phyloP scores from a whole-genome alignment of 2,329 filamentous ascomycete species.

The Thelonectria olida region DNA sequence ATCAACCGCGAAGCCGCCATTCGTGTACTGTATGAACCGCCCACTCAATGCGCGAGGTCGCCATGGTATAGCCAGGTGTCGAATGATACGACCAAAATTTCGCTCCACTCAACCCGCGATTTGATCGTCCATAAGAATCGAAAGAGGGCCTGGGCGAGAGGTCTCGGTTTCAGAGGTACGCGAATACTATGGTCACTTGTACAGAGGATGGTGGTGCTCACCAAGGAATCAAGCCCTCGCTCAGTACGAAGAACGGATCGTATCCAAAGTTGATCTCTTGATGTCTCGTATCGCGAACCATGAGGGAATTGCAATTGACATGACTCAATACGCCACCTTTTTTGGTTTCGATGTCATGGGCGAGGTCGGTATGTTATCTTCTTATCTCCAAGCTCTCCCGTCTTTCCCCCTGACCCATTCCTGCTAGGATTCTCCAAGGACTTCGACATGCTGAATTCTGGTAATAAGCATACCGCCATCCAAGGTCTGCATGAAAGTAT shows the following conservation, averaged over 20 bases:
- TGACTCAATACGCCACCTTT: slow-evolving; percentile 2
- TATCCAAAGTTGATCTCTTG: slow-evolving; percentile 1
- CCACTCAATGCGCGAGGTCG: not conserved
- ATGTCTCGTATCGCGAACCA: not conserved
- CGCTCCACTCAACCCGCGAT: slow-evolving; percentile 2
- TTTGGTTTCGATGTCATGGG: slow-evolving; percentile 15
- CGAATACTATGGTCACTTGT: not conserved
- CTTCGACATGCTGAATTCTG: not conserved
- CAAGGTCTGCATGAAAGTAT: not conserved
- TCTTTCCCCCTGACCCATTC: not conserved
- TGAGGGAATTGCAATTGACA: not conserved
- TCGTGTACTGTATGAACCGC: slow-evolving; percentile 1
- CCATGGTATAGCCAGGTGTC: slow-evolving; percentile 16
- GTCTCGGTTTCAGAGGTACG: not conserved
- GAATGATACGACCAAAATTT: not conserved
- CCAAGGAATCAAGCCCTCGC: not conserved
- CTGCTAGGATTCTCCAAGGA: not conserved
- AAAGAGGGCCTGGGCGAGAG: slow-evolving; percentile 16
- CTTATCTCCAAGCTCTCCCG: not conserved
- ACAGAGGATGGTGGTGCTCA: not conserved
- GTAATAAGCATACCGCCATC: not conserved
- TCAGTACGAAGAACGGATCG: not conserved
- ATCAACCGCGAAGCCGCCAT: slow-evolving; percentile 13
- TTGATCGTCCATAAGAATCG: not conserved
- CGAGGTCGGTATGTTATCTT: not conserved